These are phyloP conservation scores for Pythium rhizo-oryzae DNA, from an alignment of 352 stramenopile genomes.

Conservation along the genomic window DNA sequence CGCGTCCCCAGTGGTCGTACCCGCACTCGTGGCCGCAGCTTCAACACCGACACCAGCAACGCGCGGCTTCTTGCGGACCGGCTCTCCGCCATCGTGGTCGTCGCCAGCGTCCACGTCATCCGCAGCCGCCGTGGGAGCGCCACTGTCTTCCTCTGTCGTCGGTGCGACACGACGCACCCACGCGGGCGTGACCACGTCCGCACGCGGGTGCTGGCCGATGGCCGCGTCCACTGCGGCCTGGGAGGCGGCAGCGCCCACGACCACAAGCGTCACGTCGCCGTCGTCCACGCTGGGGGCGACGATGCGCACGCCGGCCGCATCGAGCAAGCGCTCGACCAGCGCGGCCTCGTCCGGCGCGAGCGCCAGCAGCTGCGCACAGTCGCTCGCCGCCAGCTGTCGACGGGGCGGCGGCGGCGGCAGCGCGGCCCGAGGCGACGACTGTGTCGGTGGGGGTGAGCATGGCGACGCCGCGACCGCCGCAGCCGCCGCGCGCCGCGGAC, in stretches of 20 bases:
- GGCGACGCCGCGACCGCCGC: too few species aligned
- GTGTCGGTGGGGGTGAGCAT: neutral
- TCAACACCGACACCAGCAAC: neutral
- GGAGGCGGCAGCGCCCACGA: conserved; percentile 8
- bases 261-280: conserved; percentile 17
- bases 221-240: conserved; percentile 9
- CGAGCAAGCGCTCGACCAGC: neutral
- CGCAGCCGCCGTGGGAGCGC: too few species aligned
- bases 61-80: conserved; percentile 20
- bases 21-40: neutral
- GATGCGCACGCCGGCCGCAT: conserved; percentile 4
- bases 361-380: conserved; percentile 30
- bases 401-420: conserved; percentile 1
- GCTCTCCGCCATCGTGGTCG: too few species aligned
- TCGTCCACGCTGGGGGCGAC: neutral
- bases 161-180: conserved; percentile 47
- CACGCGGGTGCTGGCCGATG: conserved; percentile 4
- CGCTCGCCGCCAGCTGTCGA: conserved; percentile 38
- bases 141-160: conserved; percentile 28
- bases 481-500: conserved; percentile 12
- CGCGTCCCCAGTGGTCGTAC: too few species aligned
- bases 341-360: conserved; percentile 18
- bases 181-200: conserved; percentile 11
- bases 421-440: neutral
- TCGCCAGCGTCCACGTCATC: too few species aligned